phyloP scores from a whole-genome alignment of 345 rosid genomes.

The Trapa bicornis region DNA sequence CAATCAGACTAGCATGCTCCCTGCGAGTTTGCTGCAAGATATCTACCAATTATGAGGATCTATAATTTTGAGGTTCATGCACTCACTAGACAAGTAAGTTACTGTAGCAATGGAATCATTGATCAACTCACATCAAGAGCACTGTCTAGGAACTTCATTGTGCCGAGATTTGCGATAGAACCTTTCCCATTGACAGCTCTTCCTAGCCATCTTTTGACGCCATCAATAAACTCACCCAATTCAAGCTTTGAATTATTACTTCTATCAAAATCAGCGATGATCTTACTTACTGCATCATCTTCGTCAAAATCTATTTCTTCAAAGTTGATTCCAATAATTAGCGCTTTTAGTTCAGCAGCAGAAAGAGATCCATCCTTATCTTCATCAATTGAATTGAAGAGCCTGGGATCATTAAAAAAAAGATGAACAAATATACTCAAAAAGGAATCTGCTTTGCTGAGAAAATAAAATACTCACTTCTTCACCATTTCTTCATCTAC shows the following conservation, averaged over 20 bases:
- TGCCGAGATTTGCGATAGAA: slow-evolving; percentile 24
- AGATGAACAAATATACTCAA: slow-evolving; percentile 1
- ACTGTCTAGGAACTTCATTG: slow-evolving; percentile 29
- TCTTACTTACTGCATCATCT: slow-evolving; percentile 47
- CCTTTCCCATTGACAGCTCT: slow-evolving; percentile 25
- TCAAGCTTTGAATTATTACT: slow-evolving; percentile 26
- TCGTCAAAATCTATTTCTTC: slow-evolving; percentile 60
- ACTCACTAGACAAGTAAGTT: neutral
- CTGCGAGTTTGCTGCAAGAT: slow-evolving; percentile 47
- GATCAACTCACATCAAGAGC: slow-evolving; percentile 32
- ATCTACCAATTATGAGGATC: neutral
- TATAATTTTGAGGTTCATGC: neutral
- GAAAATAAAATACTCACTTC: slow-evolving; percentile 27
- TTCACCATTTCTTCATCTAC: slow-evolving; percentile 32
- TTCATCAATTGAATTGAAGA: slow-evolving; percentile 56
- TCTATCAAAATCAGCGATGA: slow-evolving; percentile 63
- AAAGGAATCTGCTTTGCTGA: neutral
- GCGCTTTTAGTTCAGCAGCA: slow-evolving; percentile 45
- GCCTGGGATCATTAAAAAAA: slow-evolving; percentile 27
- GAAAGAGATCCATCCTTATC: slow-evolving; percentile 37
- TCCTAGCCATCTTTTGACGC: slow-evolving; percentile 45
- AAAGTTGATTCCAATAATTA: slow-evolving; percentile 62
- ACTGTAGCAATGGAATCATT: neutral
- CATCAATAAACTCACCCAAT: slow-evolving; percentile 33
- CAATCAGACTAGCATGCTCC: slow-evolving; percentile 45